Percentiles rank a stretch among this genome's conserved stretches.
Conservation (phyloP, 2,329 filamentous ascomycete species). For the Ascochyta pisi region DNA sequence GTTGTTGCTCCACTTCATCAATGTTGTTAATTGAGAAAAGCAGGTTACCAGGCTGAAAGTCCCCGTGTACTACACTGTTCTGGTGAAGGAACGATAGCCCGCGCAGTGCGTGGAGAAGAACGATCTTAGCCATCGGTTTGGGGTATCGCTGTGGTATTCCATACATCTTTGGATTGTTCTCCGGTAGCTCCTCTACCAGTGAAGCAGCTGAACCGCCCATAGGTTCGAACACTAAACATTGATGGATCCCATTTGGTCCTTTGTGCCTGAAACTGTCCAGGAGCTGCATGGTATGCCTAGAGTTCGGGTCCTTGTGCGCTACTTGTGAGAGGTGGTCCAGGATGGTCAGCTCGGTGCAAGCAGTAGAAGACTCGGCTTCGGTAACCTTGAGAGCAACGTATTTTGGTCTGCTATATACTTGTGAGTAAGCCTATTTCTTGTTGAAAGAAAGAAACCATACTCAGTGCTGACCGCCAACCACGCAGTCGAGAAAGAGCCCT, state of each 20-base stretch:
- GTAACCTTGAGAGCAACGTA: background rate
- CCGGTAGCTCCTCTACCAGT: constrained; percentile 19
- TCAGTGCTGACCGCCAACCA: constrained; percentile 9
- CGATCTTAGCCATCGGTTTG: constrained; percentile 33
- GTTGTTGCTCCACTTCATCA: constrained; percentile 18
- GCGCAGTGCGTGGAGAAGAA: constrained; percentile 49
- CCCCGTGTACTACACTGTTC: constrained; percentile 51
- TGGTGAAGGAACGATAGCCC: constrained; percentile 50
- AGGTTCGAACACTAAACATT: background rate
- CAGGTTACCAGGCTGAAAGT: constrained; percentile 50
- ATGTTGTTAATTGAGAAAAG: constrained; percentile 45
- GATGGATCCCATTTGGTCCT: background rate
- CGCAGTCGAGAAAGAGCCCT: constrained; percentile 6
- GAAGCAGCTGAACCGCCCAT: constrained; percentile 19
- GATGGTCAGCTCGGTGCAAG: background rate
- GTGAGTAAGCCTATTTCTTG: background rate
- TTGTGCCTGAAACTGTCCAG: background rate
- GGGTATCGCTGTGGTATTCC: constrained; percentile 20
- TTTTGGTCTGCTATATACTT: background rate
- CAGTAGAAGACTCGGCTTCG: background rate
- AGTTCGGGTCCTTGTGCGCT: background rate
- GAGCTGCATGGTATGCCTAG: background rate
- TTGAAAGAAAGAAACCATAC: background rate
- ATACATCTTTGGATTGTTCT: constrained; percentile 22
- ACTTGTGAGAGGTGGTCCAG: background rate